Percentiles rank a stretch among this genome's conserved stretches.
Evolutionary conservation across 1,284 basidiomycete species (phyloP).

Genomic region (Exobasidium cylindrosporum): DNA sequence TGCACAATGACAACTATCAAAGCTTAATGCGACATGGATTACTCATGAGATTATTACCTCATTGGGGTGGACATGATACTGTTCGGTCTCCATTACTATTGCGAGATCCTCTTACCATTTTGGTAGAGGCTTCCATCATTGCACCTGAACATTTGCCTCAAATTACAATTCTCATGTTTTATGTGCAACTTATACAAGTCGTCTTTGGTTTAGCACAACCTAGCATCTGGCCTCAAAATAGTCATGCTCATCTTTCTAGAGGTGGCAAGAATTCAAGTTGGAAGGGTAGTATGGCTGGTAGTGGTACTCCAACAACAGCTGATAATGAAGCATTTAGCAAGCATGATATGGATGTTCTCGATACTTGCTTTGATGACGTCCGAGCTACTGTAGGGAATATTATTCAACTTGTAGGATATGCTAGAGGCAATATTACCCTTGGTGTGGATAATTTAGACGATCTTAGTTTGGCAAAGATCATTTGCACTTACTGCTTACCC

Average conservation of each 20-base stretch:
- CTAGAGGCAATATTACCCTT: slow-evolving; percentile 53
- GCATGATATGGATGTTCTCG: slow-evolving; percentile 25
- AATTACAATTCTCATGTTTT: slow-evolving; percentile 53
- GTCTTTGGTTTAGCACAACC: slow-evolving; percentile 54
- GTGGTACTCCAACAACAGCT: slow-evolving; percentile 9
- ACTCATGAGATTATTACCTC: slow-evolving; percentile 50
- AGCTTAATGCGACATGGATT: slow-evolving; percentile 44
- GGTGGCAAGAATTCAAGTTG: not conserved
- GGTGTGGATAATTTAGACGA: slow-evolving; percentile 53
- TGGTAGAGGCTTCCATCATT: slow-evolving; percentile 49
- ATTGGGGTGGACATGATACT: slow-evolving; percentile 50
- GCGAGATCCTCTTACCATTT: slow-evolving; percentile 48
- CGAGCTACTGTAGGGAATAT: slow-evolving; percentile 52
- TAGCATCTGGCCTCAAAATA: slow-evolving; percentile 41
- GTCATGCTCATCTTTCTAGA: not conserved
- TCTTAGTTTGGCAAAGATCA: slow-evolving; percentile 68
- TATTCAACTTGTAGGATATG: slow-evolving; percentile 51
- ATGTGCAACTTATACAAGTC: slow-evolving; percentile 48
- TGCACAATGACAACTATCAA: not conserved
- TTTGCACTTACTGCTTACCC: slow-evolving; percentile 85
- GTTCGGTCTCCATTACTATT: slow-evolving; percentile 49
- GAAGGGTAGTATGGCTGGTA: slow-evolving; percentile 20
- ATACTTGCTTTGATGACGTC: slow-evolving; percentile 46
- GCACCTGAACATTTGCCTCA: slow-evolving; percentile 43
- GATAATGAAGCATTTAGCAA: slow-evolving; percentile 18